Evolutionary conservation across 1,284 basidiomycete genomes (phyloP), one percentile per base, ranked within the genome.

Genomic region (Anthracocystis setariae): DNA sequence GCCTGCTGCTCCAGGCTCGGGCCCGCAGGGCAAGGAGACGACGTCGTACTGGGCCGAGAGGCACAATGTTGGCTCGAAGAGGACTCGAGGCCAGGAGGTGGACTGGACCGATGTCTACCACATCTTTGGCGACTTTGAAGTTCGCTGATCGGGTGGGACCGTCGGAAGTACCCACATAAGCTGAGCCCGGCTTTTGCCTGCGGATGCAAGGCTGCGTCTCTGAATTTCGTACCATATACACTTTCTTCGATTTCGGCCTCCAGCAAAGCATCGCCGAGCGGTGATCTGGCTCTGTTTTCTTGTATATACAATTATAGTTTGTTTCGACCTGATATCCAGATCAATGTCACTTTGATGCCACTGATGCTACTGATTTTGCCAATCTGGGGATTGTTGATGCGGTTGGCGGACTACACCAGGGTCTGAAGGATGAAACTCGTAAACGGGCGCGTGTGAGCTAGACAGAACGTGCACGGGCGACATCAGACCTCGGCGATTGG

Each of bases 111-210:
- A 64, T 32, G 61, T 63, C 7, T 69, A 69, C 38, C 74, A 78
- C 45, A 74, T 76, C 51, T 78, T 78, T 72, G 76, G 76, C 37
- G 76, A 76, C 48, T 76, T 78, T 44, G 76, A 69, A 45, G 76
- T 72, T 43, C 68, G 68, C 21, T 70, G 45, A 33, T 21, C 13
- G 24, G 7, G 8, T 20, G 8, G 17, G 35, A 17, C 35, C 17
- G 35, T 17, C 17, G 12, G 35, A 37, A n/a, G n/a, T 37, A 5
- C 15, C 43, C 8, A 45, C 23, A 45, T 27, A 45, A n/a, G 23
- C 43, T 24, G 27, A 13, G 21, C 18, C 23, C 40, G 8, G 15
- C 23, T 13, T 17, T 52, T 25, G 12, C 18, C 17, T 15, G 8
- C 7, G 17, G 15, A 38, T 12, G 29, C 29, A 29, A 7, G 29